Evolutionary conservation across 306 rosid species (phyloP).

Genomic region (Lathyrus sativus): DNA sequence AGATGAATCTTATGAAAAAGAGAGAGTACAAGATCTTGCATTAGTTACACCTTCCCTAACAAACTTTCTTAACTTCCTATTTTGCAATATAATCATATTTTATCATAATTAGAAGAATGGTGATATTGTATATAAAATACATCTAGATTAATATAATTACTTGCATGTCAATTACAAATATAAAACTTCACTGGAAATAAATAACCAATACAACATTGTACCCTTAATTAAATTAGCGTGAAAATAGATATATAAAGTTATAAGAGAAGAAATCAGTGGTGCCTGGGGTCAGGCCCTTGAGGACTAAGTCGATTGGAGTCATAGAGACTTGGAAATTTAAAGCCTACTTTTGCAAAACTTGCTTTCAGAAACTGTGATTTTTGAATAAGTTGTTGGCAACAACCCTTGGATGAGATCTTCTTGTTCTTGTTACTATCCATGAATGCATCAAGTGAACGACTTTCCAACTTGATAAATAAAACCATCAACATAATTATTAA

Average conservation of each 20-base stretch:
- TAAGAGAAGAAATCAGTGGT: slow-evolving; percentile 34
- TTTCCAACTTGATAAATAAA: slow-evolving; percentile 29
- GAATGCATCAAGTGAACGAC: slow-evolving; percentile 36
- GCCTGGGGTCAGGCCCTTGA: slow-evolving; percentile 52
- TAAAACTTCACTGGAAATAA: neutral
- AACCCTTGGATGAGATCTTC: slow-evolving; percentile 14
- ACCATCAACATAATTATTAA: slow-evolving; percentile 22
- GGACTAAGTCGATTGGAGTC: slow-evolving; percentile 44
- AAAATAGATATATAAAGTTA: neutral
- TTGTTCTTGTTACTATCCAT: slow-evolving; percentile 27
- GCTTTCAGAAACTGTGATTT: slow-evolving; percentile 34
- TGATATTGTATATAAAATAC: too few species aligned
- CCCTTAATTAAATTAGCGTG: neutral
- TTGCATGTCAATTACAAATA: neutral
- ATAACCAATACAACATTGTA: neutral
- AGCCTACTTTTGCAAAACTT: slow-evolving; percentile 18
- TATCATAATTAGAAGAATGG: neutral
- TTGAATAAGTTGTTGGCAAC: slow-evolving; percentile 21
- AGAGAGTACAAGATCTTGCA: too few species aligned
- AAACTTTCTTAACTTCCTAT: too few species aligned
- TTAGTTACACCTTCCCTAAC: too few species aligned
- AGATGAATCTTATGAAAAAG: too few species aligned
- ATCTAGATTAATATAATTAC: neutral
- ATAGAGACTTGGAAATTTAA: slow-evolving; percentile 2
- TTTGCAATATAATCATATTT: too few species aligned